Evolutionary conservation across 1,139 yeast species (phyloP).

Genomic region (Arxiozyma heterogenica): DNA sequence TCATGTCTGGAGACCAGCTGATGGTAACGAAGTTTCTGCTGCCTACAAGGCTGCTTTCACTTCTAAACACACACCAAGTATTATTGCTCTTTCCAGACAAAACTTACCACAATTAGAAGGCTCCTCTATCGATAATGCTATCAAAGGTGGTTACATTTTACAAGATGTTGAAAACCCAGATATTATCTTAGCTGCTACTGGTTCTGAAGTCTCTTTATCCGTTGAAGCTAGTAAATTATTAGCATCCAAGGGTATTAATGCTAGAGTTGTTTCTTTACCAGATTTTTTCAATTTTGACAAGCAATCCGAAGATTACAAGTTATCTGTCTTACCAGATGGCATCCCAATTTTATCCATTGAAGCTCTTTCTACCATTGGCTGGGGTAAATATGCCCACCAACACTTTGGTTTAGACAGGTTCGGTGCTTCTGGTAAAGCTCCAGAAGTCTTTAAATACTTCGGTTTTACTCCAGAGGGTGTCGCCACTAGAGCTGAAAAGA

Average conservation of each 20-base stretch:
- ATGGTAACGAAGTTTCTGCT: constrained; percentile 97
- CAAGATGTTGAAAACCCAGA: constrained; percentile 56
- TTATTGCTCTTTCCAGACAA: constrained; percentile 94
- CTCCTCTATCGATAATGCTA: constrained; percentile 82
- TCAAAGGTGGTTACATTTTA: constrained; percentile 90
- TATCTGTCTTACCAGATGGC: constrained; percentile 88
- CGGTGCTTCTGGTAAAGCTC: constrained; percentile 95
- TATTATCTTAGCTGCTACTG: constrained; percentile 78
- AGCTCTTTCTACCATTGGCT: constrained; percentile 85
- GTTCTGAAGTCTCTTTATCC: constrained; percentile 86
- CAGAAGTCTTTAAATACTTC: constrained; percentile 71
- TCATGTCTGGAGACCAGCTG: constrained; percentile 99
- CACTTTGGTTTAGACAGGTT: constrained; percentile 93
- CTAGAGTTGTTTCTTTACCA: constrained; percentile 84
- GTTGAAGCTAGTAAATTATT: constrained; percentile 74
- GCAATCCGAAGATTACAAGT: constrained; percentile 71
- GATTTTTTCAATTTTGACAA: constrained; percentile 85
- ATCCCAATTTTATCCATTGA: constrained; percentile 91
- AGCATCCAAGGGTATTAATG: constrained; percentile 57
- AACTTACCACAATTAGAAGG: constrained; percentile 95
- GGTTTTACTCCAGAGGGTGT: constrained; percentile 93
- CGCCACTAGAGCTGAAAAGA: constrained; percentile 75
- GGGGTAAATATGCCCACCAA: constrained; percentile 95
- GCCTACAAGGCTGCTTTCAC: constrained; percentile 79
- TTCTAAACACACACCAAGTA: constrained; percentile 68